Percentiles rank a stretch among this genome's conserved stretches.
phyloP scores from a whole-genome alignment of 176 grass and related monocot species.

The Calamus simplicifolius region DNA sequence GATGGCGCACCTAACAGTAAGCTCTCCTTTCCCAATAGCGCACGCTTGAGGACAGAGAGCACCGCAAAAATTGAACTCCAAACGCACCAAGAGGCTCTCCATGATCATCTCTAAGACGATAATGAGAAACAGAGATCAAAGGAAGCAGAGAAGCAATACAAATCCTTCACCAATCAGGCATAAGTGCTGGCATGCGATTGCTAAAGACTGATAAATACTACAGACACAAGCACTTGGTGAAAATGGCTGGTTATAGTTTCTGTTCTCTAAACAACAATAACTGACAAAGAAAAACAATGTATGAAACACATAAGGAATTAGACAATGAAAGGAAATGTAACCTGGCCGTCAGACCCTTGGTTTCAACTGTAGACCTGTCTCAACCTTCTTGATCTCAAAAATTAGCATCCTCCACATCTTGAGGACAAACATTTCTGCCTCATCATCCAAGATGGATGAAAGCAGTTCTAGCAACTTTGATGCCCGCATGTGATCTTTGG shows the following conservation, averaged over 20 bases:
- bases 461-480: conserved; percentile 89
- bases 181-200: too few relatives aligned
- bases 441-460: conserved; percentile 79
- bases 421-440: conserved; percentile 99
- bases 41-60: too few relatives aligned
- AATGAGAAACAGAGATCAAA: neutral
- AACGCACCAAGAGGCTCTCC: neutral
- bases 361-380: conserved; percentile 57
- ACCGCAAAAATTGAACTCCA: neutral
- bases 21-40: too few relatives aligned
- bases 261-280: too few relatives aligned
- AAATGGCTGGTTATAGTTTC: too few relatives aligned
- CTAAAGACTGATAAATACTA: too few relatives aligned
- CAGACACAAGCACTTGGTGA: too few relatives aligned
- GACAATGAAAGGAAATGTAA: conserved; percentile 24
- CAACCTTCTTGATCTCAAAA: conserved; percentile 97
- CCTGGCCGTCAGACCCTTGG: conserved; percentile 28
- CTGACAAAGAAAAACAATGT: conserved; percentile 7
- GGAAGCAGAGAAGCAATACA: neutral
- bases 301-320: conserved; percentile 9
- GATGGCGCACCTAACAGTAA: too few relatives aligned
- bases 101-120: neutral
- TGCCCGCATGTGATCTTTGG: conserved; percentile 86
- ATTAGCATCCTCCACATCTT: conserved; percentile 99
- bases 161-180: neutral